phyloP scores from a whole-genome alignment of 1,284 basidiomycete species.

The Tylopilus sp. region DNA sequence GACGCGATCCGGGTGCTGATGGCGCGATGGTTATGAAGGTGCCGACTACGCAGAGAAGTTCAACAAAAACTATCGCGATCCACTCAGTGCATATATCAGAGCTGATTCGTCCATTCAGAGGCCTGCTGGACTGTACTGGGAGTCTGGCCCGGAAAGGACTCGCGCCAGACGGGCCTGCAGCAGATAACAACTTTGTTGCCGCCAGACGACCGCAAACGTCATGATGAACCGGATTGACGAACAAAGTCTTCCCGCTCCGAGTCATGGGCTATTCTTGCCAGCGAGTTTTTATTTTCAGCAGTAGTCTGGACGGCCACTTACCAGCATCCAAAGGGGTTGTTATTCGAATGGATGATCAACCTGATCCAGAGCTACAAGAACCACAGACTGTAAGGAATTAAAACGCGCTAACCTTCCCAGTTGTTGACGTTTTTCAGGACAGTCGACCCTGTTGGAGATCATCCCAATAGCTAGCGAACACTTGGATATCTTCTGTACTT shows the following conservation, averaged over 20 bases:
- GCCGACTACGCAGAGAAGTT: slow-evolving; percentile 65
- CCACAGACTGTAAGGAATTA: slow-evolving; percentile 3
- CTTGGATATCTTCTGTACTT: no score
- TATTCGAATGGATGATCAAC: slow-evolving; percentile 4
- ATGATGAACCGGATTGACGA: background rate
- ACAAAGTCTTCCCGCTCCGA: background rate
- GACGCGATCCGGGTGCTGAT: slow-evolving; percentile 71
- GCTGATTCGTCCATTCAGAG: slow-evolving; percentile 36
- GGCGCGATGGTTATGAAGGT: slow-evolving; percentile 86
- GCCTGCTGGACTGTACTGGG: slow-evolving; percentile 31
- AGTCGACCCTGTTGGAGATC: slow-evolving; percentile 6
- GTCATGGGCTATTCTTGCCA: background rate
- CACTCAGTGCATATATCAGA: slow-evolving; percentile 1
- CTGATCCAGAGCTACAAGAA: background rate
- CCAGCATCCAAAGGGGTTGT: slow-evolving; percentile 2
- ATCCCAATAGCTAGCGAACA: no score
- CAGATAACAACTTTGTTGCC: background rate
- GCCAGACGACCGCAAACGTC: slow-evolving; percentile 4
- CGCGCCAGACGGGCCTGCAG: background rate
- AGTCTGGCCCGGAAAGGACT: background rate
- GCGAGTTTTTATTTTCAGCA: slow-evolving; percentile 10
- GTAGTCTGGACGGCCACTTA: slow-evolving; percentile 5
- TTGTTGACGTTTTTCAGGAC: slow-evolving; percentile 14
- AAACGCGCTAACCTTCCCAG: background rate
- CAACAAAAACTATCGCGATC: slow-evolving; percentile 61